phyloP scores from a whole-genome alignment of 2,329 filamentous ascomycete genomes.

The Graphiopsis chlorocephala region DNA sequence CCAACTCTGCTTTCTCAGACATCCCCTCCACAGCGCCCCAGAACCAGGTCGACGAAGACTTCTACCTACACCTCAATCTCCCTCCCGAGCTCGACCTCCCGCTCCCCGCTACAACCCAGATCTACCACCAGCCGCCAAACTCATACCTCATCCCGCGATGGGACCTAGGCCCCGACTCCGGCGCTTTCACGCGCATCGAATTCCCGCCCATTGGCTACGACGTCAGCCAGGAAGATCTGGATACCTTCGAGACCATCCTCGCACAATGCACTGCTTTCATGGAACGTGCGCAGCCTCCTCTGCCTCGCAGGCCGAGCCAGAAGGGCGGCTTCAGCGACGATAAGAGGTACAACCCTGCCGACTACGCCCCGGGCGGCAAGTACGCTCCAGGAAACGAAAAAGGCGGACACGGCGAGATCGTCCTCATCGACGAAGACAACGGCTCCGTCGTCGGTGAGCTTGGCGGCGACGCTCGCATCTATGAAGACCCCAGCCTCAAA shows the following conservation, averaged over 20 bases:
- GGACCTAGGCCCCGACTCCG: conserved; percentile 84
- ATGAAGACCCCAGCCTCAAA: conserved; percentile 72
- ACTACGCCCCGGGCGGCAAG: conserved; percentile 70
- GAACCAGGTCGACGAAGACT: conserved; percentile 72
- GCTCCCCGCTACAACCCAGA: conserved; percentile 90
- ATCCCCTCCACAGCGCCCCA: conserved; percentile 56
- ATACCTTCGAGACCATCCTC: conserved; percentile 95
- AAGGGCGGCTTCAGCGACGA: conserved; percentile 34
- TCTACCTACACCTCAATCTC: conserved; percentile 92
- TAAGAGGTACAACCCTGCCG: conserved; percentile 71
- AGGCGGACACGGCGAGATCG: conserved; percentile 66
- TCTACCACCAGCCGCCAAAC: conserved; percentile 89
- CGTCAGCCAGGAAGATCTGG: conserved; percentile 83
- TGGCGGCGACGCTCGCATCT: conserved; percentile 73
- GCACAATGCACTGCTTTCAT: conserved; percentile 97
- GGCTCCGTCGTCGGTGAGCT: conserved; percentile 93
- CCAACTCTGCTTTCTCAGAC: conserved; percentile 66
- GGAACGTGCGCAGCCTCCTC: conserved; percentile 70
- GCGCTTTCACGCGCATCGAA: conserved; percentile 89
- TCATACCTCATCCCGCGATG: conserved; percentile 95
- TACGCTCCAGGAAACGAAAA: conserved; percentile 45
- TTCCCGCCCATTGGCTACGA: conserved; percentile 73
- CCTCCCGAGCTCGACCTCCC: conserved; percentile 92
- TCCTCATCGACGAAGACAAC: conserved; percentile 92
- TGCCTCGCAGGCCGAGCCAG: conserved; percentile 31